Evolutionary conservation across 345 rosid species (phyloP).

Genomic region (Moricandia arvensis): DNA sequence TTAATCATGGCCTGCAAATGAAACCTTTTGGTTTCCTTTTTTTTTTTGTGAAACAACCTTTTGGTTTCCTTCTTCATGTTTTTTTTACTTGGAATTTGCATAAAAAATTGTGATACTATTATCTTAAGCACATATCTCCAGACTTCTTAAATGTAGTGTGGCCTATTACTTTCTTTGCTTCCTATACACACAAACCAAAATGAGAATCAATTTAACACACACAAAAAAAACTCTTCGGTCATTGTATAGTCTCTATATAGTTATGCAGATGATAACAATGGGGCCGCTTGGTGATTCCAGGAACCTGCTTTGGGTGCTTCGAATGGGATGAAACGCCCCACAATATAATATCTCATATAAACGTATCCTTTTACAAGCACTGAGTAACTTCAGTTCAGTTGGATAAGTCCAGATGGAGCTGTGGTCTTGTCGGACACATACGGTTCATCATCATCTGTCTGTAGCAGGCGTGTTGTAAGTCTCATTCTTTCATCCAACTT

Average conservation of each 20-base stretch:
- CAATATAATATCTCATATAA: background rate
- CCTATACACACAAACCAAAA: background rate
- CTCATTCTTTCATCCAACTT: background rate
- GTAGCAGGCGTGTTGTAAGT: background rate
- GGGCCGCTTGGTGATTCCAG: background rate
- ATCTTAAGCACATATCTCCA: background rate
- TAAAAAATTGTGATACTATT: background rate
- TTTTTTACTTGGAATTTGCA: background rate
- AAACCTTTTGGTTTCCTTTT: no score
- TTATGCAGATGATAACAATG: background rate
- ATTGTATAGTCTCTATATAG: background rate
- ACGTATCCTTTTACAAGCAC: background rate
- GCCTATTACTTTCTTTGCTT: background rate
- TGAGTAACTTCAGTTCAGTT: background rate
- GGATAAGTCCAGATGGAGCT: background rate
- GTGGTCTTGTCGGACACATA: background rate
- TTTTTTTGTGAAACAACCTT: background rate
- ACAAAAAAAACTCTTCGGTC: background rate
- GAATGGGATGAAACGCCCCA: background rate
- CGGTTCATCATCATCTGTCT: background rate
- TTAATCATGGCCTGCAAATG: no score
- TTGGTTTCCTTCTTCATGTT: background rate
- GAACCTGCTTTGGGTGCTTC: no score
- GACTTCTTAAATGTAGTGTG: background rate
- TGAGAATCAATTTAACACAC: background rate